Evolutionary conservation across 257 asterid genomes (phyloP).

Genomic region (Prunella vulgaris): DNA sequence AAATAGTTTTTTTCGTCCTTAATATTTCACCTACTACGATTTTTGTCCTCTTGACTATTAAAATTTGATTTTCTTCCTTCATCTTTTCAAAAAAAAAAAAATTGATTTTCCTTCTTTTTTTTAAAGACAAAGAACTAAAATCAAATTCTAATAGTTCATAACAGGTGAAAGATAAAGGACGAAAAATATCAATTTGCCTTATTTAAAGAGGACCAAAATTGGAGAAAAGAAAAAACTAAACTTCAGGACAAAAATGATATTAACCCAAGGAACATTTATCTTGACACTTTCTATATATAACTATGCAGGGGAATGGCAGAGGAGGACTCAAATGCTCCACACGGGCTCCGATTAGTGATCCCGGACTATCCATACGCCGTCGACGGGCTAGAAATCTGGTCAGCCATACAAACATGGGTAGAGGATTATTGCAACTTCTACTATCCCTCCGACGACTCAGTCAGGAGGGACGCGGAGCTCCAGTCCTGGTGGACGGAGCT

Average conservation of each 20-base stretch:
- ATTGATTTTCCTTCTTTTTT: too few species aligned
- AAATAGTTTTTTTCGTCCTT: too few species aligned
- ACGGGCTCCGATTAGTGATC: slow-evolving; percentile 38
- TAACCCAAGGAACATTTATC: not conserved
- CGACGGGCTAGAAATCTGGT: slow-evolving; percentile 51
- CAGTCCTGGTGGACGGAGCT: slow-evolving; percentile 53
- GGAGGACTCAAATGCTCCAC: slow-evolving; percentile 32
- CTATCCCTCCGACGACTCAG: slow-evolving; percentile 29
- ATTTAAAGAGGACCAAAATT: not conserved
- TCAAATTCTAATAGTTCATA: too few species aligned
- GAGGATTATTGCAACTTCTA: slow-evolving; percentile 39
- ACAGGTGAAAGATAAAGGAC: too few species aligned
- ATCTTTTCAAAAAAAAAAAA: too few species aligned
- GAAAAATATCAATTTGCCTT: too few species aligned
- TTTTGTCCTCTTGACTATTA: too few species aligned
- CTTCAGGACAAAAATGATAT: not conserved
- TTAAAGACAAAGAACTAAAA: too few species aligned
- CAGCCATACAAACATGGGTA: slow-evolving; percentile 41
- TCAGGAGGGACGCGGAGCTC: slow-evolving; percentile 27
- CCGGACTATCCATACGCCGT: slow-evolving; percentile 54
- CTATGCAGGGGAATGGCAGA: slow-evolving; percentile 46
- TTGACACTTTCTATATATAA: not conserved
- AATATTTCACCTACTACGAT: too few species aligned
- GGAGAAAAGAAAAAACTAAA: too few species aligned
- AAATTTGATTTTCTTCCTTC: too few species aligned